Base-by-base conservation (phyloP, 257 asterid genomes). In the Solanum gracilifrons region DNA sequence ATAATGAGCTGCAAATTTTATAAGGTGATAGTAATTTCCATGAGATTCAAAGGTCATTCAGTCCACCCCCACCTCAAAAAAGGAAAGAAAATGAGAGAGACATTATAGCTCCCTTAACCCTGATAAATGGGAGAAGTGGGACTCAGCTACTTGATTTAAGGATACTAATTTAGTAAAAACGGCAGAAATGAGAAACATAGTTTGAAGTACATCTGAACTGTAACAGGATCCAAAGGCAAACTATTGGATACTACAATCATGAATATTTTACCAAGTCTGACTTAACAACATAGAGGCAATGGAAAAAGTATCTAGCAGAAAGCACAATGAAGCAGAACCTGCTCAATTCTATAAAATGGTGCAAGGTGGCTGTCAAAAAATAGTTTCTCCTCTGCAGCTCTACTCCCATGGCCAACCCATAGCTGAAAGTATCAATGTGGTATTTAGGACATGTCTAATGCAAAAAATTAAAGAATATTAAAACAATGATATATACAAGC, bases 391-490 rank as follows among this genome's bases (percentile, higher is more conserved):
- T 93, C 93, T 51, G 99, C 99, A 90, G 99, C 99, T 97, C 96
- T 91, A 89, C 99, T 97, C 87, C 98, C 98, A 27, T 93, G 99
- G 83, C 99, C 99, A 11, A 97, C 99, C 99, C 99, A 97, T 74
- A 97, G 92, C 99, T 97, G 95, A 62, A 92, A 89, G 80, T 60
- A 82, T 31, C 69, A 31, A 82, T 48, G 66, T 43, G 41, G 60
- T 60, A 86, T 12, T 29, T 46, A 86, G 87, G n/a, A 71, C 46
- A 72, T 86, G 83, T 27, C n/a, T 84, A 85, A 87, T 27, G 82
- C 55, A 87, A 88, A 32, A 62, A 62, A 23, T 51, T 48, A 29
- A 85, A 69, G 29, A 58, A 69, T 83, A 74, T 27, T 82, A 20
- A 36, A 82, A 48, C 31, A 3, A 66, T 85, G 80, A 35, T 48